phyloP scores from a whole-genome alignment of 345 rosid genomes.

The Aethionema arabicum region DNA sequence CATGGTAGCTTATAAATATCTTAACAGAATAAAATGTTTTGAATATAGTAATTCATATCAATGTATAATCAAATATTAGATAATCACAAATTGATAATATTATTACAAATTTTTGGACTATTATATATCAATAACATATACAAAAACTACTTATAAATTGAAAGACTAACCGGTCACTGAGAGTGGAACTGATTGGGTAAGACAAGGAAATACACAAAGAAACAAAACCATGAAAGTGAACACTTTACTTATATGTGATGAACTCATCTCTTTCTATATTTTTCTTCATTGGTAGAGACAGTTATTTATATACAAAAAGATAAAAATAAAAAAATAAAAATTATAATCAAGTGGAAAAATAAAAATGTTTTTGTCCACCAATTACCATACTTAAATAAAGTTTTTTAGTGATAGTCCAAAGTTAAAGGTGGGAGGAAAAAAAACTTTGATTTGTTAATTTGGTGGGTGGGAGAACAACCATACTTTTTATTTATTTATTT shows the following conservation, averaged over 20 bases:
- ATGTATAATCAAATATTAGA: too few relatives aligned
- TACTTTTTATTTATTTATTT: too few relatives aligned
- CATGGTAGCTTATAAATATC: too few relatives aligned
- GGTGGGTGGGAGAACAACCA: too few relatives aligned
- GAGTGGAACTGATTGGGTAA: neutral
- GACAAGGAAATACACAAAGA: neutral
- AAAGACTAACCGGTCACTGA: slow-evolving; percentile 19
- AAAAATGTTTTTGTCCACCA: neutral
- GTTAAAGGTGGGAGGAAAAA: too few relatives aligned
- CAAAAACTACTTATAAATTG: neutral
- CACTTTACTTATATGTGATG: neutral
- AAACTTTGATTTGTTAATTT: too few relatives aligned
- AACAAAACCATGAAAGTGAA: slow-evolving; percentile 5
- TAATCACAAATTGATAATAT: too few relatives aligned
- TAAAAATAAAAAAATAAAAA: neutral
- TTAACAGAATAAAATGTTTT: too few relatives aligned
- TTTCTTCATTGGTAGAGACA: neutral
- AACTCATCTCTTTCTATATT: neutral
- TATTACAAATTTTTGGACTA: too few relatives aligned
- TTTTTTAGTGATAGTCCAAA: too few relatives aligned
- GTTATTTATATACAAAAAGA: slow-evolving; percentile 2
- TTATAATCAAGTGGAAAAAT: neutral
- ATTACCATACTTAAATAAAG: neutral
- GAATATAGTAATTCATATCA: too few relatives aligned
- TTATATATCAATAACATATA: too few relatives aligned